Conservation (phyloP, 1,139 yeast species). For the Pneumocystis canis region DNA sequence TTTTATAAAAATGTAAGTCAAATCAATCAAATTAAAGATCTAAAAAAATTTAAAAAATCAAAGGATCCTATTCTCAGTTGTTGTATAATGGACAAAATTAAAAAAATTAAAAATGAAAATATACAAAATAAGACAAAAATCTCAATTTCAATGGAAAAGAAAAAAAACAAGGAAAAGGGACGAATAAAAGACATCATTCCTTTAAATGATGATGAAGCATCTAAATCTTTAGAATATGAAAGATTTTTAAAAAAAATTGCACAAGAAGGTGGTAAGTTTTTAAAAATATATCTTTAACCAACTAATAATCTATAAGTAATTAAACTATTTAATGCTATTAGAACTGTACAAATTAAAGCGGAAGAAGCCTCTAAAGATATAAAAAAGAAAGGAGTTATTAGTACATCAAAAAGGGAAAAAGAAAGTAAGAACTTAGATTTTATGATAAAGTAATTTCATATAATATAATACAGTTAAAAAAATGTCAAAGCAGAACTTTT, state of each 20-base stretch:
- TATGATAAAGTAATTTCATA: conserved; percentile 3
- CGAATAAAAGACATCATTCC: conserved; percentile 49
- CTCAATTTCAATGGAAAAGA: conserved; percentile 57
- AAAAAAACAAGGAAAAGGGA: conserved; percentile 48
- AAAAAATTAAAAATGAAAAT: conserved; percentile 65
- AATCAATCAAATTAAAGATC: neutral
- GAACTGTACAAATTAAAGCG: conserved; percentile 64
- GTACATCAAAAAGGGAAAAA: conserved; percentile 1
- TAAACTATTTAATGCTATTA: conserved; percentile 74
- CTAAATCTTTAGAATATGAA: conserved; percentile 54
- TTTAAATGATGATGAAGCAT: conserved; percentile 30
- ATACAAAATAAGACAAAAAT: conserved; percentile 72
- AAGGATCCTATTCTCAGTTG: conserved; percentile 14
- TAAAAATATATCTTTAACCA: neutral
- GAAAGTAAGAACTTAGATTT: conserved; percentile 4
- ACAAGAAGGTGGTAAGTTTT: conserved; percentile 53
- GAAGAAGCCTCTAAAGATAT: conserved; percentile 22
- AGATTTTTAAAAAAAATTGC: conserved; percentile 65
- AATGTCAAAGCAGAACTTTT: conserved; percentile 11
- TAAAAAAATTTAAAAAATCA: neutral
- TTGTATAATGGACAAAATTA: conserved; percentile 41
- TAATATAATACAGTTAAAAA: conserved; percentile 6
- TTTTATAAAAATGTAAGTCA: conserved; percentile 44
- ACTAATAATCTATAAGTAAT: conserved; percentile 33
- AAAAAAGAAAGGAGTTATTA: conserved; percentile 3